phyloP scores from a whole-genome alignment of 2,329 filamentous ascomycete genomes.

The Ophiostoma triangulosporum region DNA sequence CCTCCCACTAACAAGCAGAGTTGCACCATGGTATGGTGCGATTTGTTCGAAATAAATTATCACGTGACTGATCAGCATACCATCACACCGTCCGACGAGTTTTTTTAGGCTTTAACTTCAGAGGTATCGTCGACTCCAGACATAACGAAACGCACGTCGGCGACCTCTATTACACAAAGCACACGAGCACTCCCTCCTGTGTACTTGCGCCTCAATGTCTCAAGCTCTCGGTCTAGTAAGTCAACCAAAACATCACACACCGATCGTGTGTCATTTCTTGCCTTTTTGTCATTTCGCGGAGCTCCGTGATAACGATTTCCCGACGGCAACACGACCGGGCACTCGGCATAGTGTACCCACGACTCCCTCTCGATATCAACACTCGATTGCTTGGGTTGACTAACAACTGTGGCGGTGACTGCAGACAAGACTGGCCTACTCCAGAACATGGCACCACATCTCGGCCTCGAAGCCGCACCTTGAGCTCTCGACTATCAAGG shows the following conservation, averaged over 20 bases:
- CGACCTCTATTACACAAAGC: not conserved
- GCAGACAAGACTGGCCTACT: constrained; percentile 92
- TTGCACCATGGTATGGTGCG: not conserved
- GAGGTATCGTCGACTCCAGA: not conserved
- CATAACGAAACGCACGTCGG: not conserved
- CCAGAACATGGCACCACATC: constrained; percentile 81
- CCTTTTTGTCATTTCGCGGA: not conserved
- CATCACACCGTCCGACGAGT: not conserved
- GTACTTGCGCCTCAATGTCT: constrained; percentile 42
- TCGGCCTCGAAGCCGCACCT: constrained; percentile 56
- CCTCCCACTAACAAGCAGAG: not conserved
- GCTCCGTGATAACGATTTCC: not conserved
- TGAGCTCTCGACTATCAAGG: constrained; percentile 40
- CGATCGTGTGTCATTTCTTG: not conserved
- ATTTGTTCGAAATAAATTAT: not conserved
- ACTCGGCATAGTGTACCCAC: no score
- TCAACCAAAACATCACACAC: not conserved
- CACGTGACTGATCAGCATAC: not conserved
- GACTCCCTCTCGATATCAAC: no score
- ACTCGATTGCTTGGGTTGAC: not conserved
- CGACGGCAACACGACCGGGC: not conserved
- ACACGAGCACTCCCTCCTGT: not conserved
- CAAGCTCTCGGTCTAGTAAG: constrained; percentile 64
- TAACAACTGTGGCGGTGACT: not conserved
- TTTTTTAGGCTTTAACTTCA: not conserved